Evolutionary conservation across 306 rosid genomes (phyloP), one percentile per base, ranked within the genome.

Genomic region (Carpinus fangiana): DNA sequence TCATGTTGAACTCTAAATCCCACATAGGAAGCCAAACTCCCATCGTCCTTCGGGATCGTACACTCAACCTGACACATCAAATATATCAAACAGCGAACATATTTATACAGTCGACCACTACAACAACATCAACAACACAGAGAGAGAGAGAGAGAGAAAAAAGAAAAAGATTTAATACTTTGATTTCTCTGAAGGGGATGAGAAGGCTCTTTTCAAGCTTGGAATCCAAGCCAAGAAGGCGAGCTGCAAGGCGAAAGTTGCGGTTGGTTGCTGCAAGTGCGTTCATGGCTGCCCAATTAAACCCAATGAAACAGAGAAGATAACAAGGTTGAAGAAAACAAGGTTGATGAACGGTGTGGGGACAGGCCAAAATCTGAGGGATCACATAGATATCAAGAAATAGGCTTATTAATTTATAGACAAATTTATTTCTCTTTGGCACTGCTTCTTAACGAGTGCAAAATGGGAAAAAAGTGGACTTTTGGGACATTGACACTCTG

Each of bases 1-100:
- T 91, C 97, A 76, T 91, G 97, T 62, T 91, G 97, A 66, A 91
- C 76, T 82, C 97, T 88, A 46, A 88, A 91, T 46, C 97, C 97
- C 20, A 91, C 90, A 72, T 87, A 91, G 2, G 94, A 88, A 62
- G 21, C 94, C 55, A 91, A 78, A 79, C 83, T 91, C 17, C 94
- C 97, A 82, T 89, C 94, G 70, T 89, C 94, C 65, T 84, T 91
- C 1, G 97, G 92, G 65, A 91, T 91, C 41, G 91, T 91, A 43
- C 97, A 91, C 70, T 91, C 97, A 73, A 91, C 97, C 97, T 91
- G 77, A 57, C 11, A 70, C 69, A 55, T 75, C 73, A 76, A 52
- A 80, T 4, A 26, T 4, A 43, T 8, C 17, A 71, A 62, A 57
- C 71, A 13, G 7, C 17, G 36, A 34, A 60, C 66, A 23, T 26